phyloP scores from a whole-genome alignment of 2,329 filamentous ascomycete genomes.

The Coleophoma cylindrospora region DNA sequence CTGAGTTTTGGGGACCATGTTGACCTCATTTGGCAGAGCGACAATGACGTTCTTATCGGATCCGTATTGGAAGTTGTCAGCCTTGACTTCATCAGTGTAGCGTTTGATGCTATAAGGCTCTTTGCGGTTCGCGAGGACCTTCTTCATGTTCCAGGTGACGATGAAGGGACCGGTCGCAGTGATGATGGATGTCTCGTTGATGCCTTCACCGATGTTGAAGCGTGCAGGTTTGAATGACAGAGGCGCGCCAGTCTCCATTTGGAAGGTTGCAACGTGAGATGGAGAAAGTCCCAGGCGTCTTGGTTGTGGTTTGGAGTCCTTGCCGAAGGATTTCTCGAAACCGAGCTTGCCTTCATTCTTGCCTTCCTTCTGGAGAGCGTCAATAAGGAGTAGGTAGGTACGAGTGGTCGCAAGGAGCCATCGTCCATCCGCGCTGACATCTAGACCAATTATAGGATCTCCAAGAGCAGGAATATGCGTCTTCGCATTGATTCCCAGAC shows the following conservation, averaged over 20 bases:
- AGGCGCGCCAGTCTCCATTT: slow-evolving; percentile 86
- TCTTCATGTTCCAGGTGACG: slow-evolving; percentile 92
- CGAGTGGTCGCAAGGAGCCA: slow-evolving; percentile 94
- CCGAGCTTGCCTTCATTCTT: slow-evolving; percentile 98
- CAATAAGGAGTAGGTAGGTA: slow-evolving; percentile 91
- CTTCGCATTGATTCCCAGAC: slow-evolving; percentile 94
- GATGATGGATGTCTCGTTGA: slow-evolving; percentile 88
- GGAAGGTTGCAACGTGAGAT: slow-evolving; percentile 92
- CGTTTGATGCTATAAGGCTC: slow-evolving; percentile 96
- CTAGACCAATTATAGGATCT: slow-evolving; percentile 89
- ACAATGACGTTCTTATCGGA: slow-evolving; percentile 98
- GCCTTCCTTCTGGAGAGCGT: slow-evolving; percentile 82
- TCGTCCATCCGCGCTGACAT: slow-evolving; percentile 90
- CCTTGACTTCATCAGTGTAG: slow-evolving; percentile 92
- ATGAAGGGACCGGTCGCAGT: slow-evolving; percentile 96
- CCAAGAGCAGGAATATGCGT: slow-evolving; percentile 93
- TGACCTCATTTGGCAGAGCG: slow-evolving; percentile 92
- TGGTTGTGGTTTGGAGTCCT: slow-evolving; percentile 89
- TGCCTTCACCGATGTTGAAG: slow-evolving; percentile 84
- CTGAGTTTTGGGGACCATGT: slow-evolving; percentile 87
- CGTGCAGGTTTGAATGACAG: slow-evolving; percentile 86
- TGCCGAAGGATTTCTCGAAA: slow-evolving; percentile 89
- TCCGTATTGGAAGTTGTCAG: slow-evolving; percentile 97
- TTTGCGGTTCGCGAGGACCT: slow-evolving; percentile 74
- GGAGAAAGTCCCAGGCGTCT: slow-evolving; percentile 85